Percentiles rank a stretch among this genome's conserved stretches.
phyloP scores from a whole-genome alignment of 352 stramenopile genomes.

The Pythium sp. region DNA sequence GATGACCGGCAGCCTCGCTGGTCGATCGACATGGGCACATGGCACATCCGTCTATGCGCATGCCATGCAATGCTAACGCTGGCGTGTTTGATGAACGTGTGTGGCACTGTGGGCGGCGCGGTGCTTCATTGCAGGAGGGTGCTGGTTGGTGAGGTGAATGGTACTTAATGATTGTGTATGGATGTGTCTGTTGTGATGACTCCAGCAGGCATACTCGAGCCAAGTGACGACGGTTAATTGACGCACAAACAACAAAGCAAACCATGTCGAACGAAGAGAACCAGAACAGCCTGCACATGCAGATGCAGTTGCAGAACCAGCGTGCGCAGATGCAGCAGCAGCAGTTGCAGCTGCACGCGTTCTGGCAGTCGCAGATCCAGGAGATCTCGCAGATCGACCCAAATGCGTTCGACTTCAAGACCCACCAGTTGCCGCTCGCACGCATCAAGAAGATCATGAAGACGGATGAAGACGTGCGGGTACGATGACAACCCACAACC shows the following conservation, averaged over 20 bases:
- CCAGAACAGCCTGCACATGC: constrained; percentile 79
- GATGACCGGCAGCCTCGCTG: neutral
- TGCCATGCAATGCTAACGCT: neutral
- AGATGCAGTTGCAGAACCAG: constrained; percentile 85
- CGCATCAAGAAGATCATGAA: constrained; percentile 97
- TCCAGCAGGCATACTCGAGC: neutral
- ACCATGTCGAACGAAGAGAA: constrained; percentile 62
- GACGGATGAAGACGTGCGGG: constrained; percentile 91
- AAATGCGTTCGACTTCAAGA: constrained; percentile 86
- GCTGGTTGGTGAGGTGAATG: neutral
- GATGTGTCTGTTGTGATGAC: neutral
- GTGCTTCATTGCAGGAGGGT: neutral
- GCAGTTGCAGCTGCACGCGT: constrained; percentile 79
- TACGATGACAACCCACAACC: constrained; percentile 21
- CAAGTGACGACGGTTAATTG: neutral
- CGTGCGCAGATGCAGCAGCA: constrained; percentile 88
- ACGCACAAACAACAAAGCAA: neutral
- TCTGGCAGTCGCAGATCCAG: constrained; percentile 87
- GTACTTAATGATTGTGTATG: neutral
- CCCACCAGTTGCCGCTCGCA: constrained; percentile 88
- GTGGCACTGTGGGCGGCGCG: neutral
- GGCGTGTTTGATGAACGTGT: neutral
- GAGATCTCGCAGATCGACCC: constrained; percentile 88
- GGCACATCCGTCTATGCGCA: neutral
- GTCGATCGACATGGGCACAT: neutral